Conservation (phyloP, 345 rosid genomes). For the Citrus maxima region DNA sequence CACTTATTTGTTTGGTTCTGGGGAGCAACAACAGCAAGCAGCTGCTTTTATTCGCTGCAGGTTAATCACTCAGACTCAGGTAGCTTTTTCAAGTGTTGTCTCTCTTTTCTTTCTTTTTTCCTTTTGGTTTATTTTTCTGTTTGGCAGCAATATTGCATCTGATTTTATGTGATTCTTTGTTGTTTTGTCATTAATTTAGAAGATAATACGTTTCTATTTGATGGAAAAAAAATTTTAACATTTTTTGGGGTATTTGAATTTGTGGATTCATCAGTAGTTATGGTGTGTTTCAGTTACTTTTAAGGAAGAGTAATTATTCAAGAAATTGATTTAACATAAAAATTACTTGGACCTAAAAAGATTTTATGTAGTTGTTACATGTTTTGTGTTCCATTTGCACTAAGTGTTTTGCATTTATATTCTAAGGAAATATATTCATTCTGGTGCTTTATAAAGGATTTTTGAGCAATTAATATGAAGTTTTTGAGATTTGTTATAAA, state of each 20-base stretch:
- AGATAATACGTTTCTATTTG: background rate
- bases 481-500: background rate
- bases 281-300: background rate
- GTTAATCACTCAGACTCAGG: constrained; percentile 23
- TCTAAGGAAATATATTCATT: background rate
- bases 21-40: constrained; percentile 15
- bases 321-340: constrained; percentile 2
- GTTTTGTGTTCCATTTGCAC: background rate
- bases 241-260: background rate
- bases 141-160: background rate
- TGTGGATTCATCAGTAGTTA: background rate
- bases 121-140: background rate
- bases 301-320: constrained; percentile 5
- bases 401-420: background rate
- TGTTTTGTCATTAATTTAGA: constrained; percentile 9
- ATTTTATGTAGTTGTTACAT: background rate
- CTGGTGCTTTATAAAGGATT: background rate
- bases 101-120: constrained; percentile 1
- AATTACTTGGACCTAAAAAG: background rate
- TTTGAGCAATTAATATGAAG: background rate
- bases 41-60: constrained; percentile 2
- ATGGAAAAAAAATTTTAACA: background rate
- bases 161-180: constrained; percentile 24
- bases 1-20: constrained; percentile 9
- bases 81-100: constrained; percentile 8